Evolutionary conservation across 768 basidiomycete genomes (phyloP), one percentile per base, ranked within the genome.

Genomic region (Auricularia sp.): DNA sequence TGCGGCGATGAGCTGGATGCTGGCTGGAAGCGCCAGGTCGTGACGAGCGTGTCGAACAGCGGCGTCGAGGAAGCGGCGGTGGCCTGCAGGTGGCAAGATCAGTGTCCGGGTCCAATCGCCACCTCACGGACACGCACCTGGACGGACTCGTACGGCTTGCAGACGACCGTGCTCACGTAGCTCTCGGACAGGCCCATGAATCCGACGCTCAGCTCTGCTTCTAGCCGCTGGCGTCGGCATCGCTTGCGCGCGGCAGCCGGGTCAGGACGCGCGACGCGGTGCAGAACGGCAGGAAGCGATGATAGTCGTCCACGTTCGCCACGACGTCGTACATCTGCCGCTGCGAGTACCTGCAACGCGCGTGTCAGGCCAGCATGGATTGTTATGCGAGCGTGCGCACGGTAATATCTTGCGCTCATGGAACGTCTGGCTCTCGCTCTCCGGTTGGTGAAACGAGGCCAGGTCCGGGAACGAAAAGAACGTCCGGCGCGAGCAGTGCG

Each of bases 241-340:
- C 24, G 63, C n/a, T 71, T 63, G 54, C 68, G 47, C 68, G 68
- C 64, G 51, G 36, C 76, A 74, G 3, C 74, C 71, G 36, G 71
- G 69, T 65, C 14, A 95, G 77, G 64, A 95, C 81, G 29, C 83
- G 83, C 3, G 93, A 89, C 24, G 78, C 77, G 13, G 83, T 85
- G 77, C 95, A 97, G 74, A 91, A 96, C 5, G 97, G 96, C 63
- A 99, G 79, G 73, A 98, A 99, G 65, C 77, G 78, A 10, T 86
- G 82, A 74, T 98, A 99, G 2, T 90, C 90, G 16, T 80, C 84
- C 34, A 98, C 89, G 75, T 98, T 88, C 14, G 94, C 83, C 63
- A 99, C 92, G 66, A 98, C 75, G 7, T 84, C 77, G 76, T 95
- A 98, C 3, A 98, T 80, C 74, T 97, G 85, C 62, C 80, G 79